A percentile compares a stretch with the other conserved stretches of the same genome.
Conservation (phyloP, 2,329 filamentous ascomycete genomes). For the Elsinoe fawcettii region DNA sequence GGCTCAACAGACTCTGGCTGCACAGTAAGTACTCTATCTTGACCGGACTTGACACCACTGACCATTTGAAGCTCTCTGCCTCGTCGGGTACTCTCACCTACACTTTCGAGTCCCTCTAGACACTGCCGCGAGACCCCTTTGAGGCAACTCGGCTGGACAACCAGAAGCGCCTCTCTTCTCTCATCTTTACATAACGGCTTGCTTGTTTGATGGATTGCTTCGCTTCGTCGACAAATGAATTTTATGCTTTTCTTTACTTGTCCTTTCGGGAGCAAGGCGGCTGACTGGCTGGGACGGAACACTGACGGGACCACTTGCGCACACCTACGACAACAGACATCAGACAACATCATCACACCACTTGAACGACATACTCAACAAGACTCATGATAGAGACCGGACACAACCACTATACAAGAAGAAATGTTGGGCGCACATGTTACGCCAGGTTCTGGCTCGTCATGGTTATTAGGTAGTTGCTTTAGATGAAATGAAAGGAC, state of each 20-base stretch:
- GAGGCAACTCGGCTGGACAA: neutral
- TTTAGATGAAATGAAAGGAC: constrained; percentile 1
- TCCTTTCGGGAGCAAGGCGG: neutral
- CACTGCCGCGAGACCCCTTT: neutral
- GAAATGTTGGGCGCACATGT: neutral
- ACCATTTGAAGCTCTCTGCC: constrained; percentile 38
- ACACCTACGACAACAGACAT: neutral
- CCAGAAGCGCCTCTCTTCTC: neutral
- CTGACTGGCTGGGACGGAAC: neutral
- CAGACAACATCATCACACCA: neutral
- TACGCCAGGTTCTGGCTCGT: neutral
- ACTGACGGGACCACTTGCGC: neutral
- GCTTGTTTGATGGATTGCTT: neutral
- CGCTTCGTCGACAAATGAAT: constrained; percentile 10
- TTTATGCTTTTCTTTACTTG: constrained; percentile 9
- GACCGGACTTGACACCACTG: constrained; percentile 17
- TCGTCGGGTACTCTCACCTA: constrained; percentile 44
- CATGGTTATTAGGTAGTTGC: neutral
- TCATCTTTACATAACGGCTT: constrained; percentile 3
- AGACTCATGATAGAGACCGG: constrained; percentile 1
- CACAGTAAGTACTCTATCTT: constrained; percentile 57
- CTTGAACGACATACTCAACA: constrained; percentile 5
- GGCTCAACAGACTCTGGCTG: constrained; percentile 54
- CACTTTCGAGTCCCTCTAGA: constrained; percentile 28
- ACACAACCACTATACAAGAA: neutral